These are phyloP conservation scores for Cytospora mali DNA, from an alignment of 2,329 filamentous ascomycete species.

Conservation along the genomic window DNA sequence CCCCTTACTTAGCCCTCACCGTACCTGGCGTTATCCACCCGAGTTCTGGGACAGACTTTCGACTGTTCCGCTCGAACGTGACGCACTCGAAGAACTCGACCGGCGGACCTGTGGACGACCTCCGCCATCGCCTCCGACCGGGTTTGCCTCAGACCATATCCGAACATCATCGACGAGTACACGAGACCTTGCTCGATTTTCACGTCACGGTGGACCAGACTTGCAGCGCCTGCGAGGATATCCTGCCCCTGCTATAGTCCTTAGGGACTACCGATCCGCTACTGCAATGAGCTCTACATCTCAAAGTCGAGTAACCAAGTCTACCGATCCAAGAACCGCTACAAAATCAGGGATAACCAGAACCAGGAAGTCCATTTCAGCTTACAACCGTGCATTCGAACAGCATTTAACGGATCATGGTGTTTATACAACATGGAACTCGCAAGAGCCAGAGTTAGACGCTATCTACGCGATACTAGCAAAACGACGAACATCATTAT, in stretches of 20 bases:
- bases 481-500: constrained; percentile 39
- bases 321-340: constrained; percentile 30
- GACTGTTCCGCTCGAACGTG: constrained; percentile 15
- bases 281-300: too few species aligned
- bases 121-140: background rate
- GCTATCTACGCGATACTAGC: constrained; percentile 36
- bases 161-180: background rate
- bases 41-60: constrained; percentile 28
- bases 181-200: constrained; percentile 29
- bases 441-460: constrained; percentile 38
- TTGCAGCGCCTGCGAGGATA: constrained; percentile 32
- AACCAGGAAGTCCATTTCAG: constrained; percentile 33
- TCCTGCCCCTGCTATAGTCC: constrained; percentile 4
- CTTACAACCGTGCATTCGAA: constrained; percentile 41
- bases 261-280: background rate
- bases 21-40: constrained; percentile 23
- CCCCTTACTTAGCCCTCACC: constrained; percentile 3
- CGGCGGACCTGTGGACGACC: constrained; percentile 14
- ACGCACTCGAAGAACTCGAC: constrained; percentile 26
- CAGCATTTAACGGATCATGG: constrained; percentile 41
- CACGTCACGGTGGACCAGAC: constrained; percentile 34
- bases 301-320: constrained; percentile 26
- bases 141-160: background rate
- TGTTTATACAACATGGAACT: constrained; percentile 36
- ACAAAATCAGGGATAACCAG: constrained; percentile 28